Evolutionary conservation across 495 filamentous ascomycete species (phyloP).

Genomic region (Trichoderma reesei): DNA sequence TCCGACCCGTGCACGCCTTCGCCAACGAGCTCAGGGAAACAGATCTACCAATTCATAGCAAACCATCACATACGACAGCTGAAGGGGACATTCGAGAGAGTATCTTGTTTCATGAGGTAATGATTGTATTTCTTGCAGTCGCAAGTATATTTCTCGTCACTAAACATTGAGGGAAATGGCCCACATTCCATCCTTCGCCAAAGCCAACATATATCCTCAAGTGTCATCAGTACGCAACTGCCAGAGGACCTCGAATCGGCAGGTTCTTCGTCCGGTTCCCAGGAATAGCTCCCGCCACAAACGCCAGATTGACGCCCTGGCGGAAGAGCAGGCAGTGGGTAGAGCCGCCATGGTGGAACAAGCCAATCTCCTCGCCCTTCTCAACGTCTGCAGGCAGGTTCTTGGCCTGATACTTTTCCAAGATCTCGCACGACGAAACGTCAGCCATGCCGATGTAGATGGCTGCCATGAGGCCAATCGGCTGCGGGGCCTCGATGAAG

Average conservation of each 20-base stretch:
- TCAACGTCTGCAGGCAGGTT: conserved; percentile 34
- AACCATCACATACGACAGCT: no score
- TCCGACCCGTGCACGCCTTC: no score
- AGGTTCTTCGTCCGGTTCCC: conserved; percentile 1
- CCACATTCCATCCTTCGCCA: no score
- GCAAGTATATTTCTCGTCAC: no score
- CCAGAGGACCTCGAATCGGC: conserved; percentile 8
- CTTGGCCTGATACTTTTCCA: conserved; percentile 22
- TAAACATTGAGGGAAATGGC: no score
- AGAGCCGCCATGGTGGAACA: conserved; percentile 53
- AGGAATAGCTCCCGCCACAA: conserved; percentile 9
- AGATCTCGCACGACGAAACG: conserved; percentile 46
- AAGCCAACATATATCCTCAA: neutral
- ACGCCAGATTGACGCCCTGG: conserved; percentile 12
- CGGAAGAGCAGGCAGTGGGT: conserved; percentile 46
- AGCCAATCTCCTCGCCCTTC: conserved; percentile 51
- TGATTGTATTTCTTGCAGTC: no score
- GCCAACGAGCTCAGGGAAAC: no score
- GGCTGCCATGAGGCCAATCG: conserved; percentile 46
- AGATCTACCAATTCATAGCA: no score
- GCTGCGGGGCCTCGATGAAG: conserved; percentile 47
- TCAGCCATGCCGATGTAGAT: conserved; percentile 51
- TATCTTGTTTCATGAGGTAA: no score
- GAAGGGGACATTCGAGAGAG: no score
- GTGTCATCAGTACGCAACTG: neutral